Conservation (phyloP, 345 rosid species). For the Chamaenerion angustifolium region DNA sequence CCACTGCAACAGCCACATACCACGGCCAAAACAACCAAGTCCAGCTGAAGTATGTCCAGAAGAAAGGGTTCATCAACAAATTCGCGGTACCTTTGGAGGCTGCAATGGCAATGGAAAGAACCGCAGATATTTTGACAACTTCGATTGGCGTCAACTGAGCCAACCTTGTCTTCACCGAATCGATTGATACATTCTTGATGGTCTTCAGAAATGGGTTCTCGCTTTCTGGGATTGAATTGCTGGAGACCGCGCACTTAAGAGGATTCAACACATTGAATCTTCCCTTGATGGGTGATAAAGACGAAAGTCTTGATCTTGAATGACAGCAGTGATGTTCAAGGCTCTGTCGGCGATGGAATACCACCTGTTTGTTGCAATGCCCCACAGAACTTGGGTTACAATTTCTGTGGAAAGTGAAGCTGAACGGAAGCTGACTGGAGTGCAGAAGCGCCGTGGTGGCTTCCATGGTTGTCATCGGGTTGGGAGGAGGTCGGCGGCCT, state of each 20-base stretch:
- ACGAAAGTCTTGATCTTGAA: constrained; percentile 5
- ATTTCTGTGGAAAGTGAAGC: constrained; percentile 4
- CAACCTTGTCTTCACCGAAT: constrained; percentile 25
- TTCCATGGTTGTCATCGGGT: constrained; percentile 27
- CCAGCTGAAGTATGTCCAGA: constrained; percentile 94
- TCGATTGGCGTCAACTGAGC: constrained; percentile 32
- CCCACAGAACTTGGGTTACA: constrained; percentile 23
- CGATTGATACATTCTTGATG: constrained; percentile 26
- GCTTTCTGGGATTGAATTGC: constrained; percentile 24
- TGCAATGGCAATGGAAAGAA: constrained; percentile 39
- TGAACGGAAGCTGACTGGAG: constrained; percentile 23
- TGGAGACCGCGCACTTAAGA: constrained; percentile 38
- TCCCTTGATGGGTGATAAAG: neutral
- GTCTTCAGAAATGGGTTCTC: constrained; percentile 24
- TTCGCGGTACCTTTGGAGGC: constrained; percentile 42
- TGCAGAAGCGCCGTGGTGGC: constrained; percentile 36
- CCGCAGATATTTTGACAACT: constrained; percentile 39
- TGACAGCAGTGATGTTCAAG: constrained; percentile 9
- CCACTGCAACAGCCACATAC: constrained; percentile 49
- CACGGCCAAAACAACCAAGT: constrained; percentile 94
- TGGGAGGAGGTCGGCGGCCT: neutral
- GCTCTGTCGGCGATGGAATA: constrained; percentile 13
- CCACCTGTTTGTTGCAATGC: constrained; percentile 58
- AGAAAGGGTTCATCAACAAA: constrained; percentile 48
- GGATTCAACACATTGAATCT: constrained; percentile 19